Base-by-base conservation (phyloP, 805 yeast species). In the Saturnispora saitoi region DNA sequence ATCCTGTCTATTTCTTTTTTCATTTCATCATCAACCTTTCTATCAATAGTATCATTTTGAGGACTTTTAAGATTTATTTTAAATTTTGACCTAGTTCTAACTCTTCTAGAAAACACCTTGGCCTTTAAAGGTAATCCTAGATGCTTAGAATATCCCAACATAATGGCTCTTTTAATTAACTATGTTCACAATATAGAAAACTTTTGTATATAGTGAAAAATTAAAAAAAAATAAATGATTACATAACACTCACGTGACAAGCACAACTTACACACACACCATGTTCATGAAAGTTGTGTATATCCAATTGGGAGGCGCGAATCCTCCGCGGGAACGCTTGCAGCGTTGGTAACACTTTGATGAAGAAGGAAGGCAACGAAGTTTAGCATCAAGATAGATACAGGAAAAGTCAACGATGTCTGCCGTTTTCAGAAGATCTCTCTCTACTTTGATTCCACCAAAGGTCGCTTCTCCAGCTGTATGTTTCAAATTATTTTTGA, bases 391-490 rank as follows among this genome's bases (percentile, higher is more conserved):
- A 20, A 22, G 17, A 4, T 14, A 15, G 11, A 14, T 29, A 37
- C 10, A 39, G n/a, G 12, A 26, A 26, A 12, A 47, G 28, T 19
- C 31, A 24, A 47, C 44, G 45, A 87, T 86, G 95, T 85, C 93
- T 64, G 85, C 81, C 75, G 76, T 89, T 70, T 76, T 81, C 65
- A 90, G 86, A 83, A 90, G 99, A 75, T 83, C 83, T 62, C 78
- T 91, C 70, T 89, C 98, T 57, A 85, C 97, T 64, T 78, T 91
- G 75, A 90, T 91, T 66, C 99, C 99, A 61, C 99, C 99, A 69
- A 91, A 91, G 91, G 83, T 91, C 66, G 97, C 96, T 50, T 89
- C 97, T 54, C 93, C 96, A 42, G 78, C 83, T 71, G 91, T 84
- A 78, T 62, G 90, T 76, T 20, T 3, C 8, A 24, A 24, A 24